Conservation (phyloP, 2,329 filamentous ascomycete species). For the Xylariaceae sp. region DNA sequence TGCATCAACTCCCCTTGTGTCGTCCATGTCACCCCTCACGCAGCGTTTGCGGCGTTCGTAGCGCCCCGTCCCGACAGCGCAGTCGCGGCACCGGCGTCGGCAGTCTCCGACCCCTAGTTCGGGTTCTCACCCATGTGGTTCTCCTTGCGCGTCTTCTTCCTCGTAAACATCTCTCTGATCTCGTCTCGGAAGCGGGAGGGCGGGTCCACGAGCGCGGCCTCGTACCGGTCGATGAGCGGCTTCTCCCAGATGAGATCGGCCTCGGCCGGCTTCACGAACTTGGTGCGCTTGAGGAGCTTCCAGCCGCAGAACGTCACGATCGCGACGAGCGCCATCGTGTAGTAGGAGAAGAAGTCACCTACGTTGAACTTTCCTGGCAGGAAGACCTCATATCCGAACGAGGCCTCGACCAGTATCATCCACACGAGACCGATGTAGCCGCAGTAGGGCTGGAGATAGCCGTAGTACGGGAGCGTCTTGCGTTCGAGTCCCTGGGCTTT, state of each 20-base stretch:
- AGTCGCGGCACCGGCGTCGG: too few relatives aligned
- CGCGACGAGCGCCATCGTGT: constrained; percentile 42
- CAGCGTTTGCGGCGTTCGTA: too few relatives aligned
- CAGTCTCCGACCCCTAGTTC: constrained; percentile 1
- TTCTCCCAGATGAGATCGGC: constrained; percentile 58
- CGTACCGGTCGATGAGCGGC: constrained; percentile 53
- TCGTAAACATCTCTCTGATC: constrained; percentile 33
- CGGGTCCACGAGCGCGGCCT: constrained; percentile 39
- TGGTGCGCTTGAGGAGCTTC: constrained; percentile 60
- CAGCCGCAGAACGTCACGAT: constrained; percentile 55
- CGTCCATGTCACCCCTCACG: too few relatives aligned
- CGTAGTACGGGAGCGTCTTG: constrained; percentile 50
- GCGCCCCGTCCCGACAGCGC: too few relatives aligned
- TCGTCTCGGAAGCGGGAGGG: constrained; percentile 45
- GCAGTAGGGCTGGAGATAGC: constrained; percentile 55
- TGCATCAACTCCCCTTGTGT: too few relatives aligned
- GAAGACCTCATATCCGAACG: constrained; percentile 53
- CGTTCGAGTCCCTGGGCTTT: constrained; percentile 49
- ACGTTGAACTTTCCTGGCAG: constrained; percentile 34
- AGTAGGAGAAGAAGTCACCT: constrained; percentile 39
- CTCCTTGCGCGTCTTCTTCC: constrained; percentile 24
- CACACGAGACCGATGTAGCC: constrained; percentile 36
- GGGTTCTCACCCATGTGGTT: constrained; percentile 19
- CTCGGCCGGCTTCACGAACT: constrained; percentile 47
- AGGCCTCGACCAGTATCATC: constrained; percentile 36